A percentile compares a stretch with the other conserved stretches of the same genome.
These are phyloP conservation scores for Grifola frondosa DNA, from an alignment of 1,284 basidiomycete species.

Conservation along the genomic window DNA sequence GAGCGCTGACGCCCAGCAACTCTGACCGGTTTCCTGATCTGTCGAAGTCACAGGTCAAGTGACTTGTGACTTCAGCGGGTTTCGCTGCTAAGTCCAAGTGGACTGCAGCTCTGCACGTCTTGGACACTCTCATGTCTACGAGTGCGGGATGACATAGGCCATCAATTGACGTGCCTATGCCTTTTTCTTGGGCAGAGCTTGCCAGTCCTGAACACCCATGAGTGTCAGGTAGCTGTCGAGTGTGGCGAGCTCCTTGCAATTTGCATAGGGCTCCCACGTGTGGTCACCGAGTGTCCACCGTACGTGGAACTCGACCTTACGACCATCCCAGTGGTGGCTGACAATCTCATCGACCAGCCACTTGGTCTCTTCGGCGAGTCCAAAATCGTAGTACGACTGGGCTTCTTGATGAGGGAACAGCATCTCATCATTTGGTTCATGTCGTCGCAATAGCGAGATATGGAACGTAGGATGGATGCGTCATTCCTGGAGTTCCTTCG, in stretches of 20 bases:
- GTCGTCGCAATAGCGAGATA: constrained; percentile 20
- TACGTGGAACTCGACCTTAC: constrained; percentile 28
- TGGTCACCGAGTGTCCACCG: constrained; percentile 34
- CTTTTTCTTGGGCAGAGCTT: constrained; percentile 1
- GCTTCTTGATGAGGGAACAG: constrained; percentile 27
- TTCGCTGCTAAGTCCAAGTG: too few relatives aligned
- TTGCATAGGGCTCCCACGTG: constrained; percentile 28
- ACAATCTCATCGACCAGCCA: constrained; percentile 29
- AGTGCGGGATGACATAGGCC: too few relatives aligned
- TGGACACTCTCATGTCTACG: too few relatives aligned
- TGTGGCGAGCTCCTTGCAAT: constrained; percentile 23
- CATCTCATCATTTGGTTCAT: constrained; percentile 26
- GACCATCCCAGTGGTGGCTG: constrained; percentile 28
- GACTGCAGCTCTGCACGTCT: too few relatives aligned
- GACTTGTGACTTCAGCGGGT: too few relatives aligned
- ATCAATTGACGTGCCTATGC: too few relatives aligned
- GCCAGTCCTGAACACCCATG: constrained; percentile 4
- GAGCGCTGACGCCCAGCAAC: too few relatives aligned
- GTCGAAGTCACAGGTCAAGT: too few relatives aligned
- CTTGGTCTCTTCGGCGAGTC: constrained; percentile 17
- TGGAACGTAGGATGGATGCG: constrained; percentile 32
- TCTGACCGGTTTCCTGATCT: too few relatives aligned
- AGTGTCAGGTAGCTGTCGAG: constrained; percentile 28
- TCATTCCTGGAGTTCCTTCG: constrained; percentile 17
- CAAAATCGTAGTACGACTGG: constrained; percentile 27